Percentiles rank a stretch among this genome's conserved stretches.
phyloP scores from a whole-genome alignment of 1,139 yeast species.

The Scheffersomyces lignicola region DNA sequence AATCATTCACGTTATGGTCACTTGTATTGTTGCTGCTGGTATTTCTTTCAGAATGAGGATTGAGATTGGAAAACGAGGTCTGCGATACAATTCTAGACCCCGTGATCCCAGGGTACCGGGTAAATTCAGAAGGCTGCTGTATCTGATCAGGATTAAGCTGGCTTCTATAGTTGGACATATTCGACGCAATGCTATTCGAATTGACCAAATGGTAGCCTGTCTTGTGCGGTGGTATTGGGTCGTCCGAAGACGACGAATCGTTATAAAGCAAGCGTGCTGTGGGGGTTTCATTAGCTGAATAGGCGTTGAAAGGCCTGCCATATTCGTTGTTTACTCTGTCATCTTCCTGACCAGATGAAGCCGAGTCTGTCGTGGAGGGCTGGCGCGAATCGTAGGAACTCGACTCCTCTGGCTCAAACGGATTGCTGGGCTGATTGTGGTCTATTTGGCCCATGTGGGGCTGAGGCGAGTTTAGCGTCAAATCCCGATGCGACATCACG shows the following conservation, averaged over 20 bases:
- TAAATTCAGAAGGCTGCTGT: slow-evolving; percentile 50
- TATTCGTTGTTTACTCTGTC: not conserved
- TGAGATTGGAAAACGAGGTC: slow-evolving; percentile 1
- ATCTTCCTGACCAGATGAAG: slow-evolving; percentile 2
- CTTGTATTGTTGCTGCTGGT: not conserved
- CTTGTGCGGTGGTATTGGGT: not conserved
- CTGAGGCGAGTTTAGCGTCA: slow-evolving; percentile 5
- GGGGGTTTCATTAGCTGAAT: not conserved
- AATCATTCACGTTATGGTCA: not conserved
- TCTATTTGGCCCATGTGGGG: not conserved
- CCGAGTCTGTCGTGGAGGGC: slow-evolving; percentile 3
- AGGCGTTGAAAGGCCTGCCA: slow-evolving; percentile 5
- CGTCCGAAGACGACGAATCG: slow-evolving; percentile 2
- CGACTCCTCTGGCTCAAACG: slow-evolving; percentile 6
- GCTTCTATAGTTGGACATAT: not conserved
- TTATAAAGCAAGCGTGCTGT: slow-evolving; percentile 3
- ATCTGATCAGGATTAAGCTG: not conserved
- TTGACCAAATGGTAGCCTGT: not conserved
- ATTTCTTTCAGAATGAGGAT: not conserved
- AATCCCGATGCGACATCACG: slow-evolving; percentile 7
- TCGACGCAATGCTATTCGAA: not conserved
- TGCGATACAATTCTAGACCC: slow-evolving; percentile 44
- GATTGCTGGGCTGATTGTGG: slow-evolving; percentile 2
- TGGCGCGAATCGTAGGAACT: slow-evolving; percentile 5
- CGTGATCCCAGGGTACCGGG: slow-evolving; percentile 53